Conservation (phyloP, 2,329 filamentous ascomycete genomes). For the Cryphonectria parasitica region DNA sequence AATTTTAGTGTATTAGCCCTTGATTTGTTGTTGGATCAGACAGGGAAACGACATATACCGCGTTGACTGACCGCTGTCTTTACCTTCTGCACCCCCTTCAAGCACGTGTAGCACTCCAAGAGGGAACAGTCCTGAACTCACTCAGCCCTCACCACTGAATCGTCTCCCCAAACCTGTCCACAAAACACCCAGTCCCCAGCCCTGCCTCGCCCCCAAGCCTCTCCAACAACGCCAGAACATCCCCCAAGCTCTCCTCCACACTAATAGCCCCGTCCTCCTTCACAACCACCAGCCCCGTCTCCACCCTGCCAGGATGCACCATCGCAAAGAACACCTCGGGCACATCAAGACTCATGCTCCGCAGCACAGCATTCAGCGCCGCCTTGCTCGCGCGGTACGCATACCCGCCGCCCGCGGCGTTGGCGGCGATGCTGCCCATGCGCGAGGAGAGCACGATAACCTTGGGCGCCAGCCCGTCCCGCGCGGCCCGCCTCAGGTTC, state of each 20-base stretch:
- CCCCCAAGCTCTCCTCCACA: constrained; percentile 13
- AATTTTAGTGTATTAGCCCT: no score
- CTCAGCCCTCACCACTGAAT: constrained; percentile 17
- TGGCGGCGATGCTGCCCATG: constrained; percentile 21
- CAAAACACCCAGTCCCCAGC: constrained; percentile 19
- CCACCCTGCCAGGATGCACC: constrained; percentile 24
- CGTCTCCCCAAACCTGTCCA: constrained; percentile 19
- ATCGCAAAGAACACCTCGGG: constrained; percentile 24
- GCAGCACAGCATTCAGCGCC: constrained; percentile 24
- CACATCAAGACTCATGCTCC: constrained; percentile 25
- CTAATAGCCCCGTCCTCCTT: constrained; percentile 22
- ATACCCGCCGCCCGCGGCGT: constrained; percentile 21
- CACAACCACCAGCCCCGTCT: constrained; percentile 22
- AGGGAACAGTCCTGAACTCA: neutral
- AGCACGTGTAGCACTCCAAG: no score
- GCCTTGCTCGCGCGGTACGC: constrained; percentile 29
- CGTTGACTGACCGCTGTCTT: no score
- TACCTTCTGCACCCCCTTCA: no score
- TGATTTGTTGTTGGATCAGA: no score
- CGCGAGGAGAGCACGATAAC: constrained; percentile 24
- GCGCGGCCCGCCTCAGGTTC: constrained; percentile 14
- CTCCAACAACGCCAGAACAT: constrained; percentile 15
- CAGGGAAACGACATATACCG: no score
- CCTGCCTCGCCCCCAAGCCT: constrained; percentile 6
- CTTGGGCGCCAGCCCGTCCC: neutral